Evolutionary conservation across 495 filamentous ascomycete genomes (phyloP).

Genomic region (Daldinia caldariorum): DNA sequence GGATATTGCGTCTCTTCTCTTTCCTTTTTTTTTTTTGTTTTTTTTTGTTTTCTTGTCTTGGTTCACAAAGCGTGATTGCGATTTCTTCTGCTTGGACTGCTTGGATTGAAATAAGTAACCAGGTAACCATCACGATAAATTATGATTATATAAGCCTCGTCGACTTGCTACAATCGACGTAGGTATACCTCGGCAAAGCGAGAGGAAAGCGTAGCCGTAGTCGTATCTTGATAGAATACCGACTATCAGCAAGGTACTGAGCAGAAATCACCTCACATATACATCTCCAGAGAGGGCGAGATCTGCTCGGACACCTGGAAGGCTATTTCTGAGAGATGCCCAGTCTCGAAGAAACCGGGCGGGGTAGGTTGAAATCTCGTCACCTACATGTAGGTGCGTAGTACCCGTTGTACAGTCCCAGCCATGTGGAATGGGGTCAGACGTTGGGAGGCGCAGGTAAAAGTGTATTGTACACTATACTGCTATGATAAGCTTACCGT

Average conservation of each 20-base stretch:
- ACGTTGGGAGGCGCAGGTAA: conserved; percentile 2
- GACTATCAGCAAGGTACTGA: neutral
- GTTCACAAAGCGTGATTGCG: neutral
- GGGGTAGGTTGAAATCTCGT: conserved; percentile 11
- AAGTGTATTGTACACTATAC: neutral
- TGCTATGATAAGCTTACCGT: neutral
- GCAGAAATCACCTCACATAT: neutral
- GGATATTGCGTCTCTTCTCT: neutral
- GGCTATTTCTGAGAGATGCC: neutral
- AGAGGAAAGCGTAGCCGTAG: neutral
- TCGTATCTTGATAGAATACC: neutral
- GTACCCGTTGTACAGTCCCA: conserved; percentile 7
- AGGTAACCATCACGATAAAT: neutral
- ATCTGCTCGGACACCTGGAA: conserved; percentile 1
- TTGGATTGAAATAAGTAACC: neutral
- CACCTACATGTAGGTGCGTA: conserved; percentile 8
- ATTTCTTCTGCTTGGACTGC: neutral
- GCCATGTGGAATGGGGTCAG: conserved; percentile 5
- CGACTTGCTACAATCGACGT: neutral
- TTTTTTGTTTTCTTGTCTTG: neutral
- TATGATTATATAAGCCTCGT: neutral
- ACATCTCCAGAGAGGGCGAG: neutral
- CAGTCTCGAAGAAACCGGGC: conserved; percentile 1
- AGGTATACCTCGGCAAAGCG: neutral
- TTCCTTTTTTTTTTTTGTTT: neutral